Evolutionary conservation across 2,329 filamentous ascomycete species (phyloP).

Genomic region (Massarina eburnea): DNA sequence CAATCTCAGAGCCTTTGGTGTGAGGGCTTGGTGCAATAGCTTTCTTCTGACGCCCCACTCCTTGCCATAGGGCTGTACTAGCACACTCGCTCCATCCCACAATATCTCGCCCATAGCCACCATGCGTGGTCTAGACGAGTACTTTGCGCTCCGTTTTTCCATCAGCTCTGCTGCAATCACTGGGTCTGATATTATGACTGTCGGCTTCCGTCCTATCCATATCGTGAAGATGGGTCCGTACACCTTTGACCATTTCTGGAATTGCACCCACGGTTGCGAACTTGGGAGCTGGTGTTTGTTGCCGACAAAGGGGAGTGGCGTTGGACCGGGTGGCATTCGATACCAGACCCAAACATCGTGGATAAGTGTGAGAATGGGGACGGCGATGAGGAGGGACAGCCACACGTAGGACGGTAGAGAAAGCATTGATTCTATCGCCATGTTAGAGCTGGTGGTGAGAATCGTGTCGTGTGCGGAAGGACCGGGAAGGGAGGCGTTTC

Average conservation of each 20-base stretch:
- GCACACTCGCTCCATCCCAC: conserved; percentile 48
- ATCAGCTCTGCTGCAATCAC: conserved; percentile 48
- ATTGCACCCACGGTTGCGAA: conserved; percentile 38
- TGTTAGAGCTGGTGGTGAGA: conserved; percentile 9
- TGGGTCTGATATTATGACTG: conserved; percentile 50
- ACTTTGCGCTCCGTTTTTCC: conserved; percentile 50
- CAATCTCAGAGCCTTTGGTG: conserved; percentile 45
- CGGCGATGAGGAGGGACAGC: conserved; percentile 28
- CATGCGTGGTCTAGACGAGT: conserved; percentile 49
- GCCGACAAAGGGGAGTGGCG: conserved; percentile 50
- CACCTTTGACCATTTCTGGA: conserved; percentile 47
- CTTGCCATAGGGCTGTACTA: conserved; percentile 54
- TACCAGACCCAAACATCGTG: conserved; percentile 33
- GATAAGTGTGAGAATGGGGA: conserved; percentile 27
- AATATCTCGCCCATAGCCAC: conserved; percentile 51
- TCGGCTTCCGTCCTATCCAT: conserved; percentile 51
- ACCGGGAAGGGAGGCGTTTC: conserved; percentile 3
- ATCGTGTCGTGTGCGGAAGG: neutral
- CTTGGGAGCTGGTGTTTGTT: conserved; percentile 37
- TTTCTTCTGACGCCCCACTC: conserved; percentile 49
- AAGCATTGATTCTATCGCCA: conserved; percentile 29
- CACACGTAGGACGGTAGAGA: conserved; percentile 22
- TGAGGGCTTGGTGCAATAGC: conserved; percentile 46
- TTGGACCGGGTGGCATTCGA: conserved; percentile 51
- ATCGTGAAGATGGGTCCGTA: conserved; percentile 54